A percentile compares a stretch with the other conserved stretches of the same genome.
These are phyloP conservation scores for Tilletia indica DNA, from an alignment of 1,284 basidiomycete genomes.

Conservation along the genomic window DNA sequence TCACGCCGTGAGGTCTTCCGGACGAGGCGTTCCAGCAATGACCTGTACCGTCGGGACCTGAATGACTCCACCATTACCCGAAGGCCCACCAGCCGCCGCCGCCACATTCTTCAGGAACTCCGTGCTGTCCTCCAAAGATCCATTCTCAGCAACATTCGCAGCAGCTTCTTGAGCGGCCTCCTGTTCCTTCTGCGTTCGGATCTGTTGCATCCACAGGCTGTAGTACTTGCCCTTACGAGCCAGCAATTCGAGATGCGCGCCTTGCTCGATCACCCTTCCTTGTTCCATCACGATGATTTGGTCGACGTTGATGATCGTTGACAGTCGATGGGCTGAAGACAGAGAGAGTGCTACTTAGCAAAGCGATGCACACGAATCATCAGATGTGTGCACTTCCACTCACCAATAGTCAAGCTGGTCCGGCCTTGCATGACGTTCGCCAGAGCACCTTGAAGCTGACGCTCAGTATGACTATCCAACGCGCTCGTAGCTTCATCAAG, in stretches of 20 bases:
- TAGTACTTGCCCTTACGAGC: constrained; percentile 38
- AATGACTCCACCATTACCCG: background rate
- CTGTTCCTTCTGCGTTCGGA: constrained; percentile 53
- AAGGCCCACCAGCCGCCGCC: background rate
- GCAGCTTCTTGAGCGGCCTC: constrained; percentile 32
- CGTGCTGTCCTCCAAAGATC: background rate
- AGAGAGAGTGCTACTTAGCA: background rate
- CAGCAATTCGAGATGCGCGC: constrained; percentile 50
- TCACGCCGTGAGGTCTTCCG: background rate
- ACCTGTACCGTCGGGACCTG: constrained; percentile 16
- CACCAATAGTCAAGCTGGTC: constrained; percentile 47
- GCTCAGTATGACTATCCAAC: constrained; percentile 52
- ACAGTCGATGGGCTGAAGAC: constrained; percentile 46
- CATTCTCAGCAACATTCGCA: constrained; percentile 1
- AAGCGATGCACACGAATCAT: background rate
- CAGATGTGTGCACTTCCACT: background rate
- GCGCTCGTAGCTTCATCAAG: constrained; percentile 75
- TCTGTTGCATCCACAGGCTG: constrained; percentile 52
- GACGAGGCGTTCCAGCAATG: background rate
- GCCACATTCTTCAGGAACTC: background rate
- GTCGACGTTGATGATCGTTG: constrained; percentile 54
- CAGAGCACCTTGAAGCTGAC: constrained; percentile 48
- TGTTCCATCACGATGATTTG: constrained; percentile 46
- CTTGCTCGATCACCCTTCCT: constrained; percentile 40
- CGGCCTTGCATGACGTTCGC: constrained; percentile 52